These are phyloP conservation scores for Beauveria pseudobassiana DNA, from an alignment of 2,329 filamentous ascomycete genomes.

Conservation along the genomic window DNA sequence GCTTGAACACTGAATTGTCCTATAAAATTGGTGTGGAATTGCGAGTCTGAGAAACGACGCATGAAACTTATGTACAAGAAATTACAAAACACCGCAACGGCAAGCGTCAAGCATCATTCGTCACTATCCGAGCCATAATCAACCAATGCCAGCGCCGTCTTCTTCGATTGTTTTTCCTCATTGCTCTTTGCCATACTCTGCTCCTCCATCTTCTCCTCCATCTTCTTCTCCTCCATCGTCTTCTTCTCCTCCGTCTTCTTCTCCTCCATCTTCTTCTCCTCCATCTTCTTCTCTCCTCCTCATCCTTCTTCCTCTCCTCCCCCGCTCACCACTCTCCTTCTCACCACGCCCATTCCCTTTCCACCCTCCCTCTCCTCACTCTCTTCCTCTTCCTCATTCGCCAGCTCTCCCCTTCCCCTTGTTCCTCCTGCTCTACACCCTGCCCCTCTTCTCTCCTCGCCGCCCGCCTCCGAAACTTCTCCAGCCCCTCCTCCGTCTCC, in stretches of 20 bases:
- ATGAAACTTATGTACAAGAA: not conserved
- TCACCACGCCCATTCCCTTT: conserved; percentile 11
- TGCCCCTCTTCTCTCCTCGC: conserved; percentile 29
- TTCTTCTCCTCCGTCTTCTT: conserved; percentile 9
- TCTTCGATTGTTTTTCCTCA: not conserved
- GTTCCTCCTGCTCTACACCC: not conserved
- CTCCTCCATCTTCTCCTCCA: conserved; percentile 14
- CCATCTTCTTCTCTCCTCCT: conserved; percentile 9
- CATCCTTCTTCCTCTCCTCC: conserved; percentile 12
- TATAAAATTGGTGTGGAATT: too few species aligned
- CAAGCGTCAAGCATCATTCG: conserved; percentile 20
- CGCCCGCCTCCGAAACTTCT: conserved; percentile 42
- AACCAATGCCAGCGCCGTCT: conserved; percentile 34
- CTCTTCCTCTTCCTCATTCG: conserved; percentile 19
- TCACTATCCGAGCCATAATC: conserved; percentile 50
- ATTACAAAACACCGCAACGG: conserved; percentile 3
- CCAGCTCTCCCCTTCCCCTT: conserved; percentile 18
- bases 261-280: not conserved
- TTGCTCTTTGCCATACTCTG: conserved; percentile 17
- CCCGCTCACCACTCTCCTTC: conserved; percentile 11
- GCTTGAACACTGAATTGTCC: too few species aligned
- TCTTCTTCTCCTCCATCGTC: conserved; percentile 15
- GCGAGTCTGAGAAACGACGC: too few species aligned
- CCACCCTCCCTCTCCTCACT: conserved; percentile 20
- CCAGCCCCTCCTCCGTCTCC: conserved; percentile 51